Evolutionary conservation across 1,139 yeast species (phyloP), one percentile per base, ranked within the genome.

Genomic region (Suhomyces coccinellae): DNA sequence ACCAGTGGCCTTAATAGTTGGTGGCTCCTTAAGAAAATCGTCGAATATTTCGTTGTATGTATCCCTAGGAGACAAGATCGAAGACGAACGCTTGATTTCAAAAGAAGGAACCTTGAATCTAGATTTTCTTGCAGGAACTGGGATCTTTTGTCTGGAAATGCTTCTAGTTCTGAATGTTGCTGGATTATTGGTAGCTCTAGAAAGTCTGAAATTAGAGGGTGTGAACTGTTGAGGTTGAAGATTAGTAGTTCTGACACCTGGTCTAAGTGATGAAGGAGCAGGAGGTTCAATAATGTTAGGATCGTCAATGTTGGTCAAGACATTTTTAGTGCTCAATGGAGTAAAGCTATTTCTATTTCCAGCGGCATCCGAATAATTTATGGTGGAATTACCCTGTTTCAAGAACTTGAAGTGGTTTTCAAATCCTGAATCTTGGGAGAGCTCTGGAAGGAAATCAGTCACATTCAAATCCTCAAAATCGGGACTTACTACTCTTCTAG

Each of bases 361-460:
- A 10, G 55, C 47, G 30, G 51, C 55, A 38, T 52, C 60, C 4
- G 62, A 53, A 36, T 57, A 54, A 38, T 56, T 56, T 33, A 53
- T 43, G 9, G 52, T 38, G 1, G 58, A 52, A 30, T 54, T 57
- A 9, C 56, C 59, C 15, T 52, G 55, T 29, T 55, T 56, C 37
- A 66, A 52, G 43, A 65, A 59, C 36, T 59, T 63, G 54, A 75
- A 70, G 43, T 69, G 72, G 43, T 60, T 61, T 33, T 65, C 76
- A 52, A 75, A 70, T 1, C 77, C 79, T n/a, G 79, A 74, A 51
- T 73, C 79, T 39, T 71, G 70, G 0, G 79, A 72, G 36, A 75
- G 50, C 49, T 75, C 79, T 3, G 80, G 79, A 46, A 75, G 64
- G 47, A 71, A 73, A 9, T 65, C 71, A 2, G 75, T 63, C 1